Evolutionary conservation across 2,329 filamentous ascomycete genomes (phyloP).

Genomic region (Monilinia fructicola): DNA sequence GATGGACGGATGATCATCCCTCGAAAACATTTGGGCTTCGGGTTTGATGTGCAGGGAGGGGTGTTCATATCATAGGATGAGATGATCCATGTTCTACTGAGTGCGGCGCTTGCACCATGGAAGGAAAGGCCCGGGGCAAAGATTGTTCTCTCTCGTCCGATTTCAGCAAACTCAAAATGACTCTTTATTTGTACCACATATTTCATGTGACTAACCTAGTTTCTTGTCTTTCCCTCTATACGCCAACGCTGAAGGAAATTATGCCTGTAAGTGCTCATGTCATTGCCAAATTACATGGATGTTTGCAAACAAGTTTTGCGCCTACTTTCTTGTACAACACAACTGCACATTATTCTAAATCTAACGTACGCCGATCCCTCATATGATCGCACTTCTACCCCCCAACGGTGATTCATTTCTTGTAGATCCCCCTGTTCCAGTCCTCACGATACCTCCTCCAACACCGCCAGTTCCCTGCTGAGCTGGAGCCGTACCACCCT

Average conservation of each 20-base stretch:
- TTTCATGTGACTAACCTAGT: slow-evolving; percentile 2
- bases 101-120: neutral
- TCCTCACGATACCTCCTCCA: slow-evolving; percentile 20
- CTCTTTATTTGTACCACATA: slow-evolving; percentile 5
- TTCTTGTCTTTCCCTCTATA: neutral
- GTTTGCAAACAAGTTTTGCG: slow-evolving; percentile 3
- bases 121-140: neutral
- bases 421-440: slow-evolving; percentile 20
- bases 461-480: slow-evolving; percentile 1
- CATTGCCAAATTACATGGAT: slow-evolving; percentile 11
- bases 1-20: neutral
- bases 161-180: neutral
- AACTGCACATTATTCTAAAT: neutral
- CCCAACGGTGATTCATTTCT: slow-evolving; percentile 21
- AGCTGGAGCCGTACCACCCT: slow-evolving; percentile 18
- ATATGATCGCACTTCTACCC: slow-evolving; percentile 25
- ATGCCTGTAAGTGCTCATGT: neutral
- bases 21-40: neutral
- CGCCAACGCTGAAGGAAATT: slow-evolving; percentile 8
- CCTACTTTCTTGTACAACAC: neutral
- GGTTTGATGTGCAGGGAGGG: neutral
- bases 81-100: neutral
- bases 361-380: slow-evolving; percentile 2
- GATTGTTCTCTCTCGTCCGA: neutral
- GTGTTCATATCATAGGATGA: neutral